These are phyloP conservation scores for Collybiopsis confluens DNA, from an alignment of 768 basidiomycete species.

Conservation along the genomic window DNA sequence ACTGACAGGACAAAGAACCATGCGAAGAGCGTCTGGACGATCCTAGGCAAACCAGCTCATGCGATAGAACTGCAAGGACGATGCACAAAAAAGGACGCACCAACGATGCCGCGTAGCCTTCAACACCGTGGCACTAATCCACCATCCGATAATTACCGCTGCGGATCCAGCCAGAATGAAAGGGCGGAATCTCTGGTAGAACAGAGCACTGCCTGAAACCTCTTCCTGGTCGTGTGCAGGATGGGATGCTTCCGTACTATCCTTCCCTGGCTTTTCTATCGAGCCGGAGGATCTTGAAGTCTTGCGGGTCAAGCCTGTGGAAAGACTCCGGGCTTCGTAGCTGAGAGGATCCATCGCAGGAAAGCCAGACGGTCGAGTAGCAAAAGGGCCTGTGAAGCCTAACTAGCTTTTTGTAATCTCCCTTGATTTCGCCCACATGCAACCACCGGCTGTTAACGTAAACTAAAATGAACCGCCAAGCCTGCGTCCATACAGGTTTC, in stretches of 20 bases:
- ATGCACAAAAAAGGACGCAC: slow-evolving; percentile 29
- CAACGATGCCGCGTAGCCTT: slow-evolving; percentile 71
- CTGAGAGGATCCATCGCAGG: too few species aligned
- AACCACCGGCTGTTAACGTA: too few species aligned
- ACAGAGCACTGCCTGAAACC: background rate
- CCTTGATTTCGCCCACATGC: too few species aligned
- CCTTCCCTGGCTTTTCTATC: background rate
- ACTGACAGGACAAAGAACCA: slow-evolving; percentile 78
- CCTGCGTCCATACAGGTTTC: background rate
- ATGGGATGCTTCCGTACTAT: background rate
- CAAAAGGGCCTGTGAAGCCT: too few species aligned
- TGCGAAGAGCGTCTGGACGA: slow-evolving; percentile 76
- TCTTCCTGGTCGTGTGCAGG: slow-evolving; percentile 9
- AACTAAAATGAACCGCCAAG: background rate
- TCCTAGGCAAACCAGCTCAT: slow-evolving; percentile 40
- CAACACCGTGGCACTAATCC: slow-evolving; percentile 73
- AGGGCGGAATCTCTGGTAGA: slow-evolving; percentile 29
- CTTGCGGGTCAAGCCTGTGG: background rate
- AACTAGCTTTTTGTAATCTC: too few species aligned
- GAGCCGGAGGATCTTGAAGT: background rate
- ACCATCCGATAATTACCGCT: slow-evolving; percentile 74
- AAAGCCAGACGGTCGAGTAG: too few species aligned
- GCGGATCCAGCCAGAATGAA: slow-evolving; percentile 49
- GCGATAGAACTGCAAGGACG: background rate
- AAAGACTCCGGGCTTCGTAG: background rate